A percentile compares a stretch with the other conserved stretches of the same genome.
Evolutionary conservation across 768 basidiomycete species (phyloP).

Genomic region (Tephrocybe sp.): DNA sequence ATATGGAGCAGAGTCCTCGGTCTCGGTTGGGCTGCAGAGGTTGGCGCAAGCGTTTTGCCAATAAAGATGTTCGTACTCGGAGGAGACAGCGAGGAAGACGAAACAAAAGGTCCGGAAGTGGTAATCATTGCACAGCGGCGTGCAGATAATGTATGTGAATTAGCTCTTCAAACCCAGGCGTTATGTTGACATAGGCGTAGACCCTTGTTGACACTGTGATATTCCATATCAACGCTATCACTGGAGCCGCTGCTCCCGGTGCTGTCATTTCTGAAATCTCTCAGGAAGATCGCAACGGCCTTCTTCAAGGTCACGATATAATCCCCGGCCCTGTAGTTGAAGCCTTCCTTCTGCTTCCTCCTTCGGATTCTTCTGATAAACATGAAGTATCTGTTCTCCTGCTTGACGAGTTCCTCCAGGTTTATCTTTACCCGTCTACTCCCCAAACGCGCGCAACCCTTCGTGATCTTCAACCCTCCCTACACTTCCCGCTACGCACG

Average conservation of each 20-base stretch:
- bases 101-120: constrained; percentile 48
- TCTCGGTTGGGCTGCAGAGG: constrained; percentile 59
- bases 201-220: constrained; percentile 67
- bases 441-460: constrained; percentile 43
- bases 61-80: constrained; percentile 60
- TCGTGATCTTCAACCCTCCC: constrained; percentile 36
- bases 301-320: constrained; percentile 60
- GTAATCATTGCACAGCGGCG: constrained; percentile 61
- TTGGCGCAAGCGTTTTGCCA: constrained; percentile 58
- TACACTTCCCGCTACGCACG: constrained; percentile 60
- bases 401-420: constrained; percentile 76
- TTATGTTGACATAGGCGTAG: constrained; percentile 31
- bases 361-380: constrained; percentile 29
- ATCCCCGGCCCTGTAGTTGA: constrained; percentile 62
- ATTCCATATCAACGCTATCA: constrained; percentile 78
- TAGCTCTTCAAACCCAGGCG: background rate
- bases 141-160: constrained; percentile 57
- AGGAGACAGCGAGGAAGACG: constrained; percentile 29
- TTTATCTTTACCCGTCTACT: constrained; percentile 69
- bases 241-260: constrained; percentile 54
- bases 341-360: constrained; percentile 41
- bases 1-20: constrained; percentile 83
- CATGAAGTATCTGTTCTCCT: constrained; percentile 55
- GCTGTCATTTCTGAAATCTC: constrained; percentile 6
- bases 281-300: constrained; percentile 31